Percentiles rank a stretch among this genome's conserved stretches.
Evolutionary conservation across 129 eudicot genomes (phyloP).

Genomic region (Escallonia herrerae): DNA sequence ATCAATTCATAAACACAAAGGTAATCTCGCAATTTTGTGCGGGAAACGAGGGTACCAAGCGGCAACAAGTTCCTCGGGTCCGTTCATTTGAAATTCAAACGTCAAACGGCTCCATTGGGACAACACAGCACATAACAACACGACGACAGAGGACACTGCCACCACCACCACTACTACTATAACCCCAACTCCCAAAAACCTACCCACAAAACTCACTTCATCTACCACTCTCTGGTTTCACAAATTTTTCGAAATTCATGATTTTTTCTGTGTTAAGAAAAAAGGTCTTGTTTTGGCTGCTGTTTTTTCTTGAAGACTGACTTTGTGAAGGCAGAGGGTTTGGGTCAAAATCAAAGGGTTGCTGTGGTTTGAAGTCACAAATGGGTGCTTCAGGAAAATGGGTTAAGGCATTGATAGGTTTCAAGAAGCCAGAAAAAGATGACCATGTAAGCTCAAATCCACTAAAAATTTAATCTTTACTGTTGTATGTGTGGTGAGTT

Average conservation of each 20-base stretch:
- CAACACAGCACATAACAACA: not conserved
- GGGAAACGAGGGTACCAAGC: not conserved
- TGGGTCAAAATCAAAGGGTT: too few species aligned
- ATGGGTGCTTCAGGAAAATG: constrained; percentile 99
- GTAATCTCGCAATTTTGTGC: too few species aligned
- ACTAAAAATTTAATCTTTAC: constrained; percentile 12
- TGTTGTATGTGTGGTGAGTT: too few species aligned
- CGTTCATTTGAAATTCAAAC: constrained; percentile 30
- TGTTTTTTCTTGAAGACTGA: too few species aligned
- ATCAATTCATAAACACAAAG: too few species aligned
- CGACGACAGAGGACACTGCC: not conserved
- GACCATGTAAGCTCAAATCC: constrained; percentile 44
- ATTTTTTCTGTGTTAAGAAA: too few species aligned
- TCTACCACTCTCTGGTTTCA: not conserved
- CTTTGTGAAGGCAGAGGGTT: too few species aligned
- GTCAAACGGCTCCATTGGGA: constrained; percentile 15
- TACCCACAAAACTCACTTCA: not conserved
- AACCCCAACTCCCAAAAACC: constrained; percentile 21
- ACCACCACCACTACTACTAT: constrained; percentile 15
- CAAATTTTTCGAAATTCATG: not conserved
- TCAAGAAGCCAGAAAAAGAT: constrained; percentile 63
- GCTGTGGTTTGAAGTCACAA: not conserved
- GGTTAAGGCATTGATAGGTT: constrained; percentile 72
- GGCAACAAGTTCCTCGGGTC: not conserved
- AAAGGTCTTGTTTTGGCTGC: too few species aligned